phyloP scores from a whole-genome alignment of 108 stramenopile genomes.

The Nannochloropsis oceanica region DNA sequence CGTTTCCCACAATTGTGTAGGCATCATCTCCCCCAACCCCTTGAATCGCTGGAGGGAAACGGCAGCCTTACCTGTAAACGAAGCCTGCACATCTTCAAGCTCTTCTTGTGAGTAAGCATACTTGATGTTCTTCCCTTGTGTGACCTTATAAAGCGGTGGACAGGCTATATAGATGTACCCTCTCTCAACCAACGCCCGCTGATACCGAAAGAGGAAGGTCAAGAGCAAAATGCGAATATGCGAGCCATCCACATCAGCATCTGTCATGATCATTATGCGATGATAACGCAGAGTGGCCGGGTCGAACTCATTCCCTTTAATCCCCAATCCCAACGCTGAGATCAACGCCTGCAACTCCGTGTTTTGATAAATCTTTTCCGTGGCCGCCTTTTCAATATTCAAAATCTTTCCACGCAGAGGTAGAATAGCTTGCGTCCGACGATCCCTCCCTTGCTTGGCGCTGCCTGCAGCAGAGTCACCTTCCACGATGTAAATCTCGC shows the following conservation, averaged over 20 bases:
- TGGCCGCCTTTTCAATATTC: constrained; percentile 80
- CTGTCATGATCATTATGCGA: constrained; percentile 84
- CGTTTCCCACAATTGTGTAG: constrained; percentile 78
- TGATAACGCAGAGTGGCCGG: constrained; percentile 49
- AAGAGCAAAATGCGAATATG: constrained; percentile 85
- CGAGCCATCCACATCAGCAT: constrained; percentile 90
- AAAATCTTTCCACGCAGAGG: constrained; percentile 86
- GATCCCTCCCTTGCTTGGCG: constrained; percentile 85
- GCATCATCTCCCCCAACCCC: constrained; percentile 93
- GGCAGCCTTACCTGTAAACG: neutral
- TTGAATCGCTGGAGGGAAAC: constrained; percentile 40
- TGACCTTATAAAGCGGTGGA: constrained; percentile 82
- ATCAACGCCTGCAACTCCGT: constrained; percentile 74
- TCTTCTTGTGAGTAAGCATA: constrained; percentile 56
- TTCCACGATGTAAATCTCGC: constrained; percentile 86
- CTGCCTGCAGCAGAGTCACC: constrained; percentile 83
- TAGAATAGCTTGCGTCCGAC: constrained; percentile 76
- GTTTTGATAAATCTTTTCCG: constrained; percentile 80
- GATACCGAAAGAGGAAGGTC: constrained; percentile 83
- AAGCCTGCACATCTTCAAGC: constrained; percentile 29
- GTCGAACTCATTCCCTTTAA: constrained; percentile 68
- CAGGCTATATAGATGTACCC: constrained; percentile 85
- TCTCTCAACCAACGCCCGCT: constrained; percentile 65
- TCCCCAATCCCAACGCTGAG: constrained; percentile 69
- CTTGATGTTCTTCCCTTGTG: constrained; percentile 44